Evolutionary conservation across 2,329 filamentous ascomycete genomes (phyloP), one percentile per base, ranked within the genome.

Genomic region (Paraphoma chrysanthemicola): DNA sequence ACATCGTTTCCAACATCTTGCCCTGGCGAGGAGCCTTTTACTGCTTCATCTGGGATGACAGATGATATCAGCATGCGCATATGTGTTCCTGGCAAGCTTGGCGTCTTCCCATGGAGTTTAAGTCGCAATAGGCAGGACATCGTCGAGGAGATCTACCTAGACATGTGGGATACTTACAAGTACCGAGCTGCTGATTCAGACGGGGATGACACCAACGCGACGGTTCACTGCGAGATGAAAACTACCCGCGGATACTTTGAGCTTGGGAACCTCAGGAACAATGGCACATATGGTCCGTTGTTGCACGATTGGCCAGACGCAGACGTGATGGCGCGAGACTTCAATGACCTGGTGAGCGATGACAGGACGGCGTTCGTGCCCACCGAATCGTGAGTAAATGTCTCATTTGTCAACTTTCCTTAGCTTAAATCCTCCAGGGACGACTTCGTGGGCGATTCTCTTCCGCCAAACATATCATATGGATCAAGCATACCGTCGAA

Each of bases 191-290:
- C 3, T 23, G 23, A 28, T 7, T 33, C 41, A 1, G 4, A 18
- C 2, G 23, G 23, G 23, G 30, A 28, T 3, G 23, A 39, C 14
- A 14, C 39, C 10, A 48, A 9, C 17, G 17, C 33, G 1, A 49
- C 54, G 6, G 17, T 56, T 38, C 63, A 57, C 10, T 66, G 63
- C 46, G 48, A 48, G 18, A 45, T 49, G 9, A 44, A 44, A 14
- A 63, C 63, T 1, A 57, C 58, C 3, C 54, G 63, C n/a, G 60
- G 60, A 1, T 66, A 62, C 23, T 66, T 66, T n/a, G 63, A 63
- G 28, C 44, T 66, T 3, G 58, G 60, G 3, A 64, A 64, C 18
- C 31, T 29, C 10, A 41, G 52, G 2, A 62, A 51, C 36, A 51
- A 48, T 14, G 29, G 33, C 3, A 30, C 17, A 10, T 49, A 53